A percentile compares a stretch with the other conserved stretches of the same genome.
Evolutionary conservation across 306 rosid genomes (phyloP).

Genomic region (Lathyrus oleraceus): DNA sequence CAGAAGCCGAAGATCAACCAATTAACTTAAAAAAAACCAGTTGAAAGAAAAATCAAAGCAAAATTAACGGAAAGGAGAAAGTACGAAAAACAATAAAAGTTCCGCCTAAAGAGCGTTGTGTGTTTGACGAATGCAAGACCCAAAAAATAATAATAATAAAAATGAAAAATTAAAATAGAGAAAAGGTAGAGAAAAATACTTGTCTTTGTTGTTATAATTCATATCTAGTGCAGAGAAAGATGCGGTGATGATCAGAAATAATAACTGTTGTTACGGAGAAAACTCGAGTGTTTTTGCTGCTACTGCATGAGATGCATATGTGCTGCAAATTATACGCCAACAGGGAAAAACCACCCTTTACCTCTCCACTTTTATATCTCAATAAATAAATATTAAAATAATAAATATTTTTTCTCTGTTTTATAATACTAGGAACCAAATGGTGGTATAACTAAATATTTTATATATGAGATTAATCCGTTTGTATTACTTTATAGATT

Average conservation of each 20-base stretch:
- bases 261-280: slow-evolving; percentile 47
- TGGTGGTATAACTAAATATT: too few species aligned
- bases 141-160: neutral
- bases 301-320: slow-evolving; percentile 34
- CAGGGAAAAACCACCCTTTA: neutral
- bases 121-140: neutral
- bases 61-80: neutral
- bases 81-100: slow-evolving; percentile 26
- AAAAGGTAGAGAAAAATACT: slow-evolving; percentile 47
- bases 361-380: neutral
- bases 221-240: slow-evolving; percentile 37
- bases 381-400: too few species aligned
- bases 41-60: slow-evolving; percentile 9
- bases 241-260: slow-evolving; percentile 39
- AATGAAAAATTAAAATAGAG: neutral
- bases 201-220: slow-evolving; percentile 49
- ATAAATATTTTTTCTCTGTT: too few species aligned
- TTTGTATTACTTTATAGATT: too few species aligned
- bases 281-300: slow-evolving; percentile 31
- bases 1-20: neutral
- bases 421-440: too few species aligned
- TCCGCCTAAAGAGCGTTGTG: slow-evolving; percentile 8
- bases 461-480: too few species aligned
- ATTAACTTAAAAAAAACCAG: neutral
- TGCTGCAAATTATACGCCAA: neutral